Evolutionary conservation across 2,329 filamentous ascomycete species (phyloP).

Genomic region (Xylariaceae sp.): DNA sequence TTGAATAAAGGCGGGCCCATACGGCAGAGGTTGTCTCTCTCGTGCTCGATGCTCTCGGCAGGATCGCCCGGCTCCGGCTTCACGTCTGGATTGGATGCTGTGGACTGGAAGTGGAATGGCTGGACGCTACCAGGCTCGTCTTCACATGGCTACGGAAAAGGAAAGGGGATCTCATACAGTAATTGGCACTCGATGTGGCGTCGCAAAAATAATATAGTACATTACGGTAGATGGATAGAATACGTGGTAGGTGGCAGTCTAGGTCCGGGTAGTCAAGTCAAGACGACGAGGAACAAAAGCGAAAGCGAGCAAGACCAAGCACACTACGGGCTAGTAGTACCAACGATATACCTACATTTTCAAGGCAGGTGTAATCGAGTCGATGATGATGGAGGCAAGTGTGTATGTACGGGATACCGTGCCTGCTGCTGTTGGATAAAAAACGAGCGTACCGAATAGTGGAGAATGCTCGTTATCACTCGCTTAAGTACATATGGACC

Average conservation of each 20-base stretch:
- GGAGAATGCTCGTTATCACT: too few relatives aligned
- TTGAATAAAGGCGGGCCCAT: not conserved
- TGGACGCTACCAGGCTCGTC: constrained; percentile 1
- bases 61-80: constrained; percentile 5
- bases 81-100: not conserved
- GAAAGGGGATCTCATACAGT: constrained; percentile 1
- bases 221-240: constrained; percentile 7
- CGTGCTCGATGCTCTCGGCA: not conserved
- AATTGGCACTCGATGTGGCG: constrained; percentile 21
- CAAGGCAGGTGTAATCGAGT: too few relatives aligned
- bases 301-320: not conserved
- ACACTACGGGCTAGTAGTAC: too few relatives aligned
- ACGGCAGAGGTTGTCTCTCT: not conserved
- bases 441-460: too few relatives aligned
- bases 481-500: too few relatives aligned
- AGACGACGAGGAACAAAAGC: not conserved
- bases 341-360: too few relatives aligned
- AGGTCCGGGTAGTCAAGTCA: not conserved
- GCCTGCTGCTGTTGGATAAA: too few relatives aligned
- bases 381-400: too few relatives aligned
- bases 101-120: constrained; percentile 5
- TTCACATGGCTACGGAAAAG: constrained; percentile 14
- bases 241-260: not conserved
- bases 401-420: not conserved
- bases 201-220: constrained; percentile 25